Base-by-base conservation (phyloP, 1,284 basidiomycete genomes). In the Trametes pubescens region DNA sequence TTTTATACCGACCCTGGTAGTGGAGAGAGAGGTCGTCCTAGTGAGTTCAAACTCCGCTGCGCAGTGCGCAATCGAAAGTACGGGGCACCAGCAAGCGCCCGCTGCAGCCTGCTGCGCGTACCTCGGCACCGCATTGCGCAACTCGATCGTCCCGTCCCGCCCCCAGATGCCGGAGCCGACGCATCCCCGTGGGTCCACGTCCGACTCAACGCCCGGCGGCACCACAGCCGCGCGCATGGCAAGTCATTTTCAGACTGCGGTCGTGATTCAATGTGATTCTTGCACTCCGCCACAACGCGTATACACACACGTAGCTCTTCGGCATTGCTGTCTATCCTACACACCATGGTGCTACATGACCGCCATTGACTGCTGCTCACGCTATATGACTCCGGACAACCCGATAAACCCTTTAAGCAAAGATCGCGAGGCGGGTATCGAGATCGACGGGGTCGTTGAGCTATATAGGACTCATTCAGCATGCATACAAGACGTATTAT, bases 381-480 rank as follows among this genome's bases (percentile, higher is more conserved):
- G 29, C 35, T 32, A 16, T 37, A 21, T 64, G 47, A 57, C 54
- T 57, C 52, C 49, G 22, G 35, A 21, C 6, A n/a, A 21, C 5
- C 24, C 53, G 13, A n/a, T 21, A 40, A 22, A 34, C 4, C 44
- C 26, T 73, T 82, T 77, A 91, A 51, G 88, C 89, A 72, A 90
- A 92, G 71, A 92, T 91, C 22, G 79, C 82, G 61, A 92, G 73
- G 37, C 84, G 82, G 55, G 83, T 78, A 69, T 91, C 86, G 55
- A 91, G 87, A 24, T 86, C 86, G 49, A 74, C 81, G 11, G 91
- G 91, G 74, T 93, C 79, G 77, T 93, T 93, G 75, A 93, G 78
- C 86, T 90, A 70, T 22, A 21, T 48, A n/a, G 49, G 35, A 10
- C 32, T 13, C 43, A 51, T 22, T 51, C 48, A 65, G 53, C 58